Evolutionary conservation across 495 filamentous ascomycete genomes (phyloP), one percentile per base, ranked within the genome.

Genomic region (Hypoxylon intermedium): DNA sequence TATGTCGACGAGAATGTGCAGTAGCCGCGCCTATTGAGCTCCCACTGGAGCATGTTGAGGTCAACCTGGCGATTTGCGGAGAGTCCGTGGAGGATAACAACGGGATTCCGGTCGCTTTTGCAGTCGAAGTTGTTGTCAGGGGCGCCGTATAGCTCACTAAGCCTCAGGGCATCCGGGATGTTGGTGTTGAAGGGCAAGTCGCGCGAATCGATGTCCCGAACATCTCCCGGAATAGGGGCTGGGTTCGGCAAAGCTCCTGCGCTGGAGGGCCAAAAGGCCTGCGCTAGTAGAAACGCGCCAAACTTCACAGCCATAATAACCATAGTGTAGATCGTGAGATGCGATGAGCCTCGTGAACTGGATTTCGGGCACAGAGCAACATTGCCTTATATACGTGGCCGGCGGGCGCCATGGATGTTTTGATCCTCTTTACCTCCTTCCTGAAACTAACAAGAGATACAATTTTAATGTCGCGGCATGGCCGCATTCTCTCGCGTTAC

Each of bases 1-100:
- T 83, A 84, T 12, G 81, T 83, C 18, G 63, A 46, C 0, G 79
- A 75, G 63, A 76, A 84, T 18, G 80, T 81, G 74, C 81, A 83
- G 68, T 79, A 82, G 47, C 78, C 79, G 44, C 76, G 65, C 11
- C 60, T 48, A 36, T 81, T 80, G 19, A 84, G 77, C 70, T 76
- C 80, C 67, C 64, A 68, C 58, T 83, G 79, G 6, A 84, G 71
- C 53, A 68, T 74, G 71, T 83, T 82, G 7, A 83, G 71, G 59
- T 83, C 80, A 53, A 80, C 78, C 31, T 81, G 75, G 65, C 62
- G 79, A 38, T 75, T 80, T 2, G 80, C 79, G 20, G 78, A 77
- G 2, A 84, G 75, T 5, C 81, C 81, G 66, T 84, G 82, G 1
- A 84, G 76, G 46, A 81, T 62, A 12, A 84, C 65, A 21, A 84